phyloP scores from a whole-genome alignment of 2,329 filamentous ascomycete genomes.

The Diplocarpon mali region DNA sequence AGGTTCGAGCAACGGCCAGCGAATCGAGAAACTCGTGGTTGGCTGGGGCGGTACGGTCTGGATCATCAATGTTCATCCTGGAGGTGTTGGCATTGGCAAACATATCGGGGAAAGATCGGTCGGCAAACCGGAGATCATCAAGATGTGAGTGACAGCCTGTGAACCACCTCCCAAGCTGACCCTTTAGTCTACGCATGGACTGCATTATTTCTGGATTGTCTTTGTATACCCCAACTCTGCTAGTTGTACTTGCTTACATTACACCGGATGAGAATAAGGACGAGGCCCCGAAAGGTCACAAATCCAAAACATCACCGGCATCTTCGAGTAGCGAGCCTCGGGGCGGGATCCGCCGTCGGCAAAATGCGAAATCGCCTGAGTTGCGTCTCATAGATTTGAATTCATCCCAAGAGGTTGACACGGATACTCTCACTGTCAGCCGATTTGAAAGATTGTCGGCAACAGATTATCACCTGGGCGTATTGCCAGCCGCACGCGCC shows the following conservation, averaged over 20 bases:
- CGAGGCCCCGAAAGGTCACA: constrained; percentile 29
- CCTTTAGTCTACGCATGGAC: constrained; percentile 72
- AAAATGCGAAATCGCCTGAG: constrained; percentile 77
- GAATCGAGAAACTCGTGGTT: constrained; percentile 71
- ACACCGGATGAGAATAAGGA: constrained; percentile 42
- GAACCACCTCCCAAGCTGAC: constrained; percentile 22
- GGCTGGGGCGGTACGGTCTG: constrained; percentile 96
- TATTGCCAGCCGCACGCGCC: constrained; percentile 67
- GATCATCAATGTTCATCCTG: constrained; percentile 84
- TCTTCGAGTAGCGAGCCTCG: constrained; percentile 47
- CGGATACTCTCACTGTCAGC: constrained; percentile 75
- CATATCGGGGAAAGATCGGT: constrained; percentile 58
- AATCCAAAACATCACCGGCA: constrained; percentile 31
- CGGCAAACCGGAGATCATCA: constrained; percentile 80
- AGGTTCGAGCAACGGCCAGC: constrained; percentile 34
- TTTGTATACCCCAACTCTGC: constrained; percentile 82
- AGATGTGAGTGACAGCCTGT: constrained; percentile 55
- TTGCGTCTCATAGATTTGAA: constrained; percentile 81
- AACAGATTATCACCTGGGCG: constrained; percentile 82
- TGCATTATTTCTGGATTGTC: constrained; percentile 97
- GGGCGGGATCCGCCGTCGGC: constrained; percentile 57
- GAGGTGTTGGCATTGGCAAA: constrained; percentile 54
- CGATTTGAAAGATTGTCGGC: constrained; percentile 78
- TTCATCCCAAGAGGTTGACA: constrained; percentile 73
- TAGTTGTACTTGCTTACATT: constrained; percentile 87